phyloP scores from a whole-genome alignment of 768 basidiomycete genomes.

The Kondoa subrosea region DNA sequence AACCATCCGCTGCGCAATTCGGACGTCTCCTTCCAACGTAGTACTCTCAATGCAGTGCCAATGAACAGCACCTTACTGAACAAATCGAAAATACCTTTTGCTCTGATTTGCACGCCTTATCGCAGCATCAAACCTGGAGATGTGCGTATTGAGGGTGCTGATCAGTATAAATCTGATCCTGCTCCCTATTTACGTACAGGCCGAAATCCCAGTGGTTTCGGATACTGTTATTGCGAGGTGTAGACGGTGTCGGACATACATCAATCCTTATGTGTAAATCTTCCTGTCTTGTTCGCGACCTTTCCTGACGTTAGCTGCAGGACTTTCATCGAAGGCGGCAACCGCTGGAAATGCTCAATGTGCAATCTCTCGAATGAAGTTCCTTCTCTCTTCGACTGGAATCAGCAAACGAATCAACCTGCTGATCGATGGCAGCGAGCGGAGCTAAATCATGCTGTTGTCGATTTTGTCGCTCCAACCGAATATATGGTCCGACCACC shows the following conservation, averaged over 20 bases:
- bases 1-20: slow-evolving; percentile 64
- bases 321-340: slow-evolving; percentile 93
- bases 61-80: slow-evolving; percentile 68
- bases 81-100: slow-evolving; percentile 82
- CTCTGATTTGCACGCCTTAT: slow-evolving; percentile 76
- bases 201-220: slow-evolving; percentile 68
- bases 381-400: slow-evolving; percentile 96
- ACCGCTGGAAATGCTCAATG: slow-evolving; percentile 99
- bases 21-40: slow-evolving; percentile 77
- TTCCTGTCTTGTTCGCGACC: neutral
- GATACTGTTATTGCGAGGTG: slow-evolving; percentile 94
- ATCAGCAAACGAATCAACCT: slow-evolving; percentile 77
- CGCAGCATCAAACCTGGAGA: slow-evolving; percentile 57
- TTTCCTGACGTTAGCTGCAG: neutral
- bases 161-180: neutral
- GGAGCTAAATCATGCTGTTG: slow-evolving; percentile 82
- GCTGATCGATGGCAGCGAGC: slow-evolving; percentile 87
- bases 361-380: slow-evolving; percentile 97
- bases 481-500: slow-evolving; percentile 98
- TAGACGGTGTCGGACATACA: slow-evolving; percentile 86
- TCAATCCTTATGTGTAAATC: slow-evolving; percentile 67
- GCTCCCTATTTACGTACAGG: slow-evolving; percentile 34
- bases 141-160: slow-evolving; percentile 28
- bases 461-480: slow-evolving; percentile 92
- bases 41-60: slow-evolving; percentile 80